Evolutionary conservation across 441 rosid genomes (phyloP).

Genomic region (Omphalea diandra): DNA sequence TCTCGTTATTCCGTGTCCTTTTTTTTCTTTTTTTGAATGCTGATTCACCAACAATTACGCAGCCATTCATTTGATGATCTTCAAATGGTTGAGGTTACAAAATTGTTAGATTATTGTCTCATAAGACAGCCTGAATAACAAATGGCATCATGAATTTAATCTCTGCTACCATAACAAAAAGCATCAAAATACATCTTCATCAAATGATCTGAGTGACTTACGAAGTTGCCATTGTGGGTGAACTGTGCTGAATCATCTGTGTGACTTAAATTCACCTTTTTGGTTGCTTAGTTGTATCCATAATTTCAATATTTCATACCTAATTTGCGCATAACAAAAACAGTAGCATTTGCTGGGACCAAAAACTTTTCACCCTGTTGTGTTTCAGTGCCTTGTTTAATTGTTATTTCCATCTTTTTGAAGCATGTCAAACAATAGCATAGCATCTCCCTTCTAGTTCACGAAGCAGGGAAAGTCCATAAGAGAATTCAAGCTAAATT

Average conservation of each 20-base stretch:
- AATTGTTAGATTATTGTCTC: neutral
- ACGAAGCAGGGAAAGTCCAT: too few species aligned
- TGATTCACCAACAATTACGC: too few species aligned
- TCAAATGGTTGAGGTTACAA: too few species aligned
- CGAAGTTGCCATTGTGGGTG: neutral
- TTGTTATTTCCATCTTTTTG: too few species aligned
- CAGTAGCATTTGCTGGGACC: neutral
- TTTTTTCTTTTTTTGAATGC: too few species aligned
- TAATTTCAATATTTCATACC: neutral
- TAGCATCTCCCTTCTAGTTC: too few species aligned
- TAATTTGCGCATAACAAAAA: neutral
- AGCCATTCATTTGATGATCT: too few species aligned
- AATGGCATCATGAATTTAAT: neutral
- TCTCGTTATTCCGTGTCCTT: too few species aligned
- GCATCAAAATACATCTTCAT: neutral
- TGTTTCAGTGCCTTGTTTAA: neutral
- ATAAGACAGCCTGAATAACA: neutral
- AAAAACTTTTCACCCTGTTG: too few species aligned
- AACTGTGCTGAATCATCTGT: neutral
- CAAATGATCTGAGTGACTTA: neutral
- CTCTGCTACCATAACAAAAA: neutral
- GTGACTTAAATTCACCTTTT: neutral
- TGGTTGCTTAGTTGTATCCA: neutral
- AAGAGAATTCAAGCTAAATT: neutral
- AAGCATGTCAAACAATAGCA: too few species aligned